Evolutionary conservation across 2,329 filamentous ascomycete species (phyloP), one percentile per base, ranked within the genome.

Genomic region (Mollisiaceae sp.): DNA sequence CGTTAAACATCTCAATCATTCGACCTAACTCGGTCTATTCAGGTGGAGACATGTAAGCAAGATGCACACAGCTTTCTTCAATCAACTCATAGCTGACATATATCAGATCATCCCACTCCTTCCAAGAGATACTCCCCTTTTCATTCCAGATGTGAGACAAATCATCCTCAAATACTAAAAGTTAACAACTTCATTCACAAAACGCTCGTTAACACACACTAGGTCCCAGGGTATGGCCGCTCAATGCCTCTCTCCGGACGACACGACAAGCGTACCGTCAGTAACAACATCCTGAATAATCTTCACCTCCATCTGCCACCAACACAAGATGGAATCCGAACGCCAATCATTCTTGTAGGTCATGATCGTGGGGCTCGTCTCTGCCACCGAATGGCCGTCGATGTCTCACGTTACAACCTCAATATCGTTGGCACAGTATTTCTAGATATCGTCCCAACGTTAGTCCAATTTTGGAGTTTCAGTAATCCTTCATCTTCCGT

Each of bases 361-460:
- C 82, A 85, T 70, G 82, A 84, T 70, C 80, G 82, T 38, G 82
- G 83, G 50, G 82, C 80, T 2, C 78, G 82, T 9, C 77, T 85
- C 67, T 78, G 77, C 60, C 83, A 85, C 71, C 81, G 82, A 24
- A 75, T 85, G 41, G 75, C 81, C 36, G 81, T 84, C 39, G 32
- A 57, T 15, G 32, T 22, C 8, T 4, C 35, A 12, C 20, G 6
- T 12, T 71, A 74, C 9, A 65, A 67, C n/a, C 71, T 81, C 60
- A 77, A 75, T 27, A 74, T 83, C 56, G 62, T 75, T 2, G 79
- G 79, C 8, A 74, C 78, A 1, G 75, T 80, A 22, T 69, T 85
- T 15, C 73, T 83, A 20, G 83, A 85, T 71, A 84, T 84, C 65
- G 78, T 85, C 1, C 83, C 82, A 6, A 83, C 82, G 6, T 70